Evolutionary conservation across 257 asterid genomes (phyloP).

Genomic region (Dorcoceras hygrometricum): DNA sequence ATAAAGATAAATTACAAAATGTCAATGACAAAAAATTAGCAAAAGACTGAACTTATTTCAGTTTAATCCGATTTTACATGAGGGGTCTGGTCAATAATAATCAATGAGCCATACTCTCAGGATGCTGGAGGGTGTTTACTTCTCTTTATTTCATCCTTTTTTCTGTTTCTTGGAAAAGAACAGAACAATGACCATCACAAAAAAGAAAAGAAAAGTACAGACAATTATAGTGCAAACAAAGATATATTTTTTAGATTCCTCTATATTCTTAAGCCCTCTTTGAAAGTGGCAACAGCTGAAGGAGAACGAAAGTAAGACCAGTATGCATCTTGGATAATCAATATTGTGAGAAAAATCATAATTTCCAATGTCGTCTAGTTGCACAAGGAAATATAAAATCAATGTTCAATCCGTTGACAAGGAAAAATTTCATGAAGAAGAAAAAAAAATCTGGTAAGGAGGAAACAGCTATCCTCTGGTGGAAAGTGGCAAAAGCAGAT

Average conservation of each 20-base stretch:
- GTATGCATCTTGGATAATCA: not conserved
- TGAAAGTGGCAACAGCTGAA: not conserved
- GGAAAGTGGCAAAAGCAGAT: not conserved
- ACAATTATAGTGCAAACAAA: not conserved
- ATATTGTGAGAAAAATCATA: not conserved
- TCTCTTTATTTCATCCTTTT: not conserved
- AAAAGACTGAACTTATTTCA: conserved; percentile 11
- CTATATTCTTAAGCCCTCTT: not conserved
- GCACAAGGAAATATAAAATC: conserved; percentile 1
- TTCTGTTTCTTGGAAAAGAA: not conserved
- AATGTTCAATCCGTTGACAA: not conserved
- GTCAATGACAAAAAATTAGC: not conserved
- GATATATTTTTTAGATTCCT: not conserved
- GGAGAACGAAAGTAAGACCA: not conserved
- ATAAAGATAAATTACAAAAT: not conserved
- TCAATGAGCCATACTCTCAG: not conserved
- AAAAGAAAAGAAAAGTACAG: not conserved
- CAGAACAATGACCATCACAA: not conserved
- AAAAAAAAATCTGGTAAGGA: not conserved
- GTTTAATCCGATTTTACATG: not conserved
- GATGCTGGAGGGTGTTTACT: not conserved
- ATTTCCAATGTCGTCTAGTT: not conserved
- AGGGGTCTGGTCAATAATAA: not conserved
- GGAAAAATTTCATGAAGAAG: not conserved
- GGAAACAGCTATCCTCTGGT: not conserved